Conservation (phyloP, 2,329 filamentous ascomycete genomes). For the Fusarium newnesense region DNA sequence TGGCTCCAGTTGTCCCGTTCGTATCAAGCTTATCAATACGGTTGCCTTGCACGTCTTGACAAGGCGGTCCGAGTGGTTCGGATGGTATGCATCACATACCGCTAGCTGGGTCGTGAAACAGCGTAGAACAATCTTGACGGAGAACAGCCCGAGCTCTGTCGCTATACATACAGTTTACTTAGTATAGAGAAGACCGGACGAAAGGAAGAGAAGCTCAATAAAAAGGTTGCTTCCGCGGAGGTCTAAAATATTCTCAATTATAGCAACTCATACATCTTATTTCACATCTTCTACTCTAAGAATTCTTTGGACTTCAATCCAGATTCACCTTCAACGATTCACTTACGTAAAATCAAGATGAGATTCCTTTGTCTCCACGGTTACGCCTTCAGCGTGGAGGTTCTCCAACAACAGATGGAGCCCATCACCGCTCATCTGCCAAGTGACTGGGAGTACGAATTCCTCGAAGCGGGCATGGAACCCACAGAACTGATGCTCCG, state of each 20-base stretch:
- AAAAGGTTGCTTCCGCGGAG: neutral
- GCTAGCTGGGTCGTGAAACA: neutral
- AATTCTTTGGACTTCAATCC: neutral
- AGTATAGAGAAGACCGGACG: neutral
- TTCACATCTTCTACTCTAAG: too few species aligned
- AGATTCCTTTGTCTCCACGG: neutral
- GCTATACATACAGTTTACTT: rapidly evolving
- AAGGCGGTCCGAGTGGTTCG: neutral
- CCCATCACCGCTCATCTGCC: neutral
- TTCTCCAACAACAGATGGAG: neutral
- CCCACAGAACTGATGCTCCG: neutral
- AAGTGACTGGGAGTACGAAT: neutral
- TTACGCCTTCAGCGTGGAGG: neutral
- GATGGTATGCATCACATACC: neutral
- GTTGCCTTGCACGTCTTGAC: neutral
- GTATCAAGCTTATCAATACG: neutral
- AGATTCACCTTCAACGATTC: rapidly evolving
- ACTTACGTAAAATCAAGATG: rapidly evolving
- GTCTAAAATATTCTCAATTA: neutral
- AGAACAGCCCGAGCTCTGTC: neutral
- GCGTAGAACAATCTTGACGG: rapidly evolving
- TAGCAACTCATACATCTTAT: neutral
- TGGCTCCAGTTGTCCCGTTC: rapidly evolving
- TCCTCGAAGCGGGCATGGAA: neutral
- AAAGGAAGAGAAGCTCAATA: neutral